phyloP scores from a whole-genome alignment of 2,329 filamentous ascomycete genomes.

The Phoma sp. region DNA sequence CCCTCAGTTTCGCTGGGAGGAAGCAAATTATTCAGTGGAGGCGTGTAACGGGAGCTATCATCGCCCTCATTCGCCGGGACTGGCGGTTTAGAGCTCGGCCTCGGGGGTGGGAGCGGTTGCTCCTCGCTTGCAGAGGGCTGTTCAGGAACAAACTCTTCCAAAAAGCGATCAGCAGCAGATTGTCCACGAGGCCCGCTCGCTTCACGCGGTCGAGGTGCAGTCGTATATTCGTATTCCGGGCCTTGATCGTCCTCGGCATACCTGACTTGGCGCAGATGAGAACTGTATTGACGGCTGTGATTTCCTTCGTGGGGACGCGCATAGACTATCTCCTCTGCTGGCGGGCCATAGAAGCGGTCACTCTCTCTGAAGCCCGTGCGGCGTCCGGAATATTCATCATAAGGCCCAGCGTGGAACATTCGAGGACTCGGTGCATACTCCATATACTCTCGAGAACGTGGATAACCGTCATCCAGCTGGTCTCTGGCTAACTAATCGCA shows the following conservation, averaged over 20 bases:
- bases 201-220: slow-evolving; percentile 30
- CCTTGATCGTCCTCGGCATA: slow-evolving; percentile 34
- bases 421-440: slow-evolving; percentile 40
- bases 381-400: slow-evolving; percentile 40
- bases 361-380: slow-evolving; percentile 42
- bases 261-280: slow-evolving; percentile 35
- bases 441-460: slow-evolving; percentile 34
- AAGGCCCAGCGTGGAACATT: slow-evolving; percentile 34
- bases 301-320: slow-evolving; percentile 37
- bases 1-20: slow-evolving; percentile 24
- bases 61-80: slow-evolving; percentile 30
- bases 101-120: slow-evolving; percentile 18
- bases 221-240: slow-evolving; percentile 31
- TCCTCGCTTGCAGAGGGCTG: slow-evolving; percentile 25
- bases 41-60: slow-evolving; percentile 39
- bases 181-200: slow-evolving; percentile 29
- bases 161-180: slow-evolving; percentile 44
- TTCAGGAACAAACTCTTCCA: slow-evolving; percentile 40
- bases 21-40: slow-evolving; percentile 29
- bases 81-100: slow-evolving; percentile 23
- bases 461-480: slow-evolving; percentile 36
- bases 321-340: slow-evolving; percentile 34
- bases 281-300: slow-evolving; percentile 34
- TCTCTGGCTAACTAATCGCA: slow-evolving; percentile 34
- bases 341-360: slow-evolving; percentile 37